Conservation (phyloP, 345 rosid species). For the Trapa bicornis region DNA sequence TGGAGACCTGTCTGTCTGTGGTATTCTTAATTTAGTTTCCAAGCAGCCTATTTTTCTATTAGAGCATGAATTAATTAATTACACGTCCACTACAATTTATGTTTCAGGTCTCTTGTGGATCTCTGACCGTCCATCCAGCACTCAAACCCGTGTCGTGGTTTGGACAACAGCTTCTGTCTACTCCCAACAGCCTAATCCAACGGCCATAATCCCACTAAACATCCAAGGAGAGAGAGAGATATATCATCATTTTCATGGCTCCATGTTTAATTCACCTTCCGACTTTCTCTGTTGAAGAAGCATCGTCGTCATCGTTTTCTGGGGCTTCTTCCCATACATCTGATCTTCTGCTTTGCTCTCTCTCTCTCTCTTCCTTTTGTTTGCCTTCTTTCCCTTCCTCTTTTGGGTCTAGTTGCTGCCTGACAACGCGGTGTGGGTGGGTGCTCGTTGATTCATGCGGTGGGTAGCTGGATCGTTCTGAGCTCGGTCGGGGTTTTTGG, state of each 20-base stretch:
- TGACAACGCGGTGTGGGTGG: no score
- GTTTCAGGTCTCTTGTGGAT: no score
- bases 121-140: slow-evolving; percentile 3
- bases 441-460: neutral
- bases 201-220: slow-evolving; percentile 2
- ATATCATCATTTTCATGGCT: neutral
- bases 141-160: neutral
- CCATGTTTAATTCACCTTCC: neutral
- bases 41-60: no score
- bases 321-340: neutral
- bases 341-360: neutral
- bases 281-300: neutral
- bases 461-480: slow-evolving; percentile 1
- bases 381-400: neutral
- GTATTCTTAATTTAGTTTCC: no score
- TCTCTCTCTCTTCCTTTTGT: neutral
- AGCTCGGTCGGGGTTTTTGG: neutral
- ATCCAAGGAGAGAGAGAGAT: no score
- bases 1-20: no score
- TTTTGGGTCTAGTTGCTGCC: neutral
- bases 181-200: slow-evolving; percentile 10
- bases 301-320: neutral
- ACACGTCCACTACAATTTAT: no score
- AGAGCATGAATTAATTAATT: no score
- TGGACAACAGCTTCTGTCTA: slow-evolving; percentile 1